Conservation (phyloP, 2,329 filamentous ascomycete species). For the Ilyonectria mors-panacis region DNA sequence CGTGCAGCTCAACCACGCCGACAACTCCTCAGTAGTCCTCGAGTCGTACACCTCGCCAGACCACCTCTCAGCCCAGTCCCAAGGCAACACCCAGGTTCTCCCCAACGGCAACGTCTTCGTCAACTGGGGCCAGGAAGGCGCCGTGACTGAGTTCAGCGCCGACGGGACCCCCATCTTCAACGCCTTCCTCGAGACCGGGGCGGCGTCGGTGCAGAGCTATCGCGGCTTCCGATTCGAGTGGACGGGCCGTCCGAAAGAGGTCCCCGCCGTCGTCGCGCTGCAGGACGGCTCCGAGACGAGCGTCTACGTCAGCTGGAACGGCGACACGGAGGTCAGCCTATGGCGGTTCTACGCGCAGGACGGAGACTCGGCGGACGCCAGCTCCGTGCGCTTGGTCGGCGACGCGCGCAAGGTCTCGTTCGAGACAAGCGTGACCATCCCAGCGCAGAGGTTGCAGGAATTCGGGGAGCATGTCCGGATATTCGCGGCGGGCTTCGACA, state of each 20-base stretch:
- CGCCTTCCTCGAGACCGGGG: slow-evolving; percentile 59
- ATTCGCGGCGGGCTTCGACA: slow-evolving; percentile 29
- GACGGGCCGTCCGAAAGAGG: slow-evolving; percentile 60
- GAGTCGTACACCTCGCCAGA: slow-evolving; percentile 65
- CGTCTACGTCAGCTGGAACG: slow-evolving; percentile 36
- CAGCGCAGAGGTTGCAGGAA: background rate
- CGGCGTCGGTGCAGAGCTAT: slow-evolving; percentile 65
- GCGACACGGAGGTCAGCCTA: slow-evolving; percentile 30
- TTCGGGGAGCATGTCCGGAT: slow-evolving; percentile 12
- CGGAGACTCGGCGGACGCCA: slow-evolving; percentile 15
- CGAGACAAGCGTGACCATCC: slow-evolving; percentile 27
- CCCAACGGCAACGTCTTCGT: slow-evolving; percentile 68
- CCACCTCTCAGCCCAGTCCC: slow-evolving; percentile 63
- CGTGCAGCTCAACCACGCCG: slow-evolving; percentile 61
- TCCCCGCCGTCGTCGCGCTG: slow-evolving; percentile 45
- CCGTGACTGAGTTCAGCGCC: slow-evolving; percentile 61
- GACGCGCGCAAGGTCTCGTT: slow-evolving; percentile 25
- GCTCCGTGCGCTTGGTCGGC: slow-evolving; percentile 19
- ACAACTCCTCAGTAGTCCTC: slow-evolving; percentile 60
- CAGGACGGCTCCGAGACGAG: slow-evolving; percentile 6
- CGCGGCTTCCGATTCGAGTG: slow-evolving; percentile 68
- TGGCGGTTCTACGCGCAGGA: slow-evolving; percentile 34
- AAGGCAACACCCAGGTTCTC: slow-evolving; percentile 66
- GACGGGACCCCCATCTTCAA: slow-evolving; percentile 68
- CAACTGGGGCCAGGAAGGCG: slow-evolving; percentile 69